phyloP scores from a whole-genome alignment of 345 rosid species.

The Aquilaria sinensis region DNA sequence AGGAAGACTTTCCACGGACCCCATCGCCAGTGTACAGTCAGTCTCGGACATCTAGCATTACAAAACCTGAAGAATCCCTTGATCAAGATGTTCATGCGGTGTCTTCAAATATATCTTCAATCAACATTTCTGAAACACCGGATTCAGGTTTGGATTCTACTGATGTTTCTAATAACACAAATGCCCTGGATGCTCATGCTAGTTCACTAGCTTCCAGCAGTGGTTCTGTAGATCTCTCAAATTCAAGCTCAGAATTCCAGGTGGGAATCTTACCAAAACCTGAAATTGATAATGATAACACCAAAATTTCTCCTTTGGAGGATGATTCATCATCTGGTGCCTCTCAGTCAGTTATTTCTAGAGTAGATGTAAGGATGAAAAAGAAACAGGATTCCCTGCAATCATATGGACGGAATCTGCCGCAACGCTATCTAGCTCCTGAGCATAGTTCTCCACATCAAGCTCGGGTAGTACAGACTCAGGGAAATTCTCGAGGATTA shows the following conservation, averaged over 20 bases:
- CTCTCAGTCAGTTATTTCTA: slow-evolving; percentile 30
- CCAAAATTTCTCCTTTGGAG: slow-evolving; percentile 29
- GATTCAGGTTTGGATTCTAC: slow-evolving; percentile 37
- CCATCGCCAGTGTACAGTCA: slow-evolving; percentile 75
- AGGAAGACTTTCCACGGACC: slow-evolving; percentile 68
- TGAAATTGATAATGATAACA: slow-evolving; percentile 31
- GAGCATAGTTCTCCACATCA: slow-evolving; percentile 39
- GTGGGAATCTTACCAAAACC: slow-evolving; percentile 20
- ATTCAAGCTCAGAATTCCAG: slow-evolving; percentile 27
- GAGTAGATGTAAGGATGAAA: slow-evolving; percentile 31
- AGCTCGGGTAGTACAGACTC: slow-evolving; percentile 32
- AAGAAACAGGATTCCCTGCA: slow-evolving; percentile 55
- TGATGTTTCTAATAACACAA: slow-evolving; percentile 32
- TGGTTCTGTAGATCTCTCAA: slow-evolving; percentile 31
- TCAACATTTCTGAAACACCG: slow-evolving; percentile 34
- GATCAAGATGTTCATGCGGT: slow-evolving; percentile 42
- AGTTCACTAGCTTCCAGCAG: slow-evolving; percentile 34
- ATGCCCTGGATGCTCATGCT: slow-evolving; percentile 33
- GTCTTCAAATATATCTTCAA: slow-evolving; percentile 45
- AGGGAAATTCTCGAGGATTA: slow-evolving; percentile 36
- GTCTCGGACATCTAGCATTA: slow-evolving; percentile 61
- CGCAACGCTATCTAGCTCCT: slow-evolving; percentile 30
- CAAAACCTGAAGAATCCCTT: slow-evolving; percentile 39
- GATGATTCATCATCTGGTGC: slow-evolving; percentile 32
- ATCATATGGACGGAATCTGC: slow-evolving; percentile 42